Evolutionary conservation across 2,329 filamentous ascomycete genomes (phyloP).

Genomic region (Fusarium sp.): DNA sequence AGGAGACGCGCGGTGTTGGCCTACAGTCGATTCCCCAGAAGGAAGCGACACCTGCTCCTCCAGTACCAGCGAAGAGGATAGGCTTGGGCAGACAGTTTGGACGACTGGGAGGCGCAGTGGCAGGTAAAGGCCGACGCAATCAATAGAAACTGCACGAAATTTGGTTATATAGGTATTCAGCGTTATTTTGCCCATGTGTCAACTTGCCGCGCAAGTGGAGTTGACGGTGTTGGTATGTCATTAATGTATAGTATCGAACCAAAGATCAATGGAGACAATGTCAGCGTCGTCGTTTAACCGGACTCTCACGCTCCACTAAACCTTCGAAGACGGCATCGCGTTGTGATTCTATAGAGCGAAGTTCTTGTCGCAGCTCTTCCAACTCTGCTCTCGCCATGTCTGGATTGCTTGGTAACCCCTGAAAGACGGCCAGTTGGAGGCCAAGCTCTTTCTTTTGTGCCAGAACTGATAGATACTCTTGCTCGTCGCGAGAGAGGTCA

Average conservation of each 20-base stretch:
- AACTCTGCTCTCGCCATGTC: constrained; percentile 77
- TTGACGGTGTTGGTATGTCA: constrained; percentile 10
- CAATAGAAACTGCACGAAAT: constrained; percentile 24
- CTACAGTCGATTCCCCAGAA: constrained; percentile 61
- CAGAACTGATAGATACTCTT: constrained; percentile 67
- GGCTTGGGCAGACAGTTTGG: constrained; percentile 77
- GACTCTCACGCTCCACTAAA: constrained; percentile 72
- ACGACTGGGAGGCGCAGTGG: constrained; percentile 76
- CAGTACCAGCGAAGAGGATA: constrained; percentile 67
- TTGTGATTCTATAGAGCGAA: constrained; percentile 69
- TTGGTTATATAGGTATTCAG: constrained; percentile 21
- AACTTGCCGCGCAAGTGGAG: constrained; percentile 6
- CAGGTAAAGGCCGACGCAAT: constrained; percentile 70
- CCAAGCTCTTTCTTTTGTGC: constrained; percentile 70
- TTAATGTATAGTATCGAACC: constrained; percentile 39
- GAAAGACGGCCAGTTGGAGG: constrained; percentile 71
- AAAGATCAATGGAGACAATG: constrained; percentile 21
- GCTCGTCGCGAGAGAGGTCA: constrained; percentile 68
- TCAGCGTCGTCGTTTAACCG: constrained; percentile 56
- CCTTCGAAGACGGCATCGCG: constrained; percentile 82
- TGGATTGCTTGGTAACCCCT: constrained; percentile 77
- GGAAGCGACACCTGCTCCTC: constrained; percentile 57
- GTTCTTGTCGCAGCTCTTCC: constrained; percentile 72
- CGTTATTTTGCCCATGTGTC: constrained; percentile 9
- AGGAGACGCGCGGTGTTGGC: constrained; percentile 53